Conservation (phyloP, 225 moss, liverwort and hornwort genomes). For the Climacium dendroides region DNA sequence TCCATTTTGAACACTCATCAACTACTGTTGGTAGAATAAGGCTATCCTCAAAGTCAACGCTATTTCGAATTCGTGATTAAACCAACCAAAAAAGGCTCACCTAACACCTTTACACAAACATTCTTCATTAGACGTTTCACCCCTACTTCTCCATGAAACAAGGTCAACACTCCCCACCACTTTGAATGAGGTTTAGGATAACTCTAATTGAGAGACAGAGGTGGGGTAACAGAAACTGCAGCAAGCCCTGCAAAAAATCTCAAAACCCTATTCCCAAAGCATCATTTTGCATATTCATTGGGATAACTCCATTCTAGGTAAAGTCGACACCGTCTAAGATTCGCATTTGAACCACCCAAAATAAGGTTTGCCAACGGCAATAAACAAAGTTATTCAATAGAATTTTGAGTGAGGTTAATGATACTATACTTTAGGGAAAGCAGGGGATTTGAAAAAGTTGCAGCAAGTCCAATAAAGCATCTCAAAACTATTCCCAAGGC, state of each 20-base stretch:
- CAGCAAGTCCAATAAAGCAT: background rate
- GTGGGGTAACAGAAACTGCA: too few species aligned
- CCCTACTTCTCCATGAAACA: background rate
- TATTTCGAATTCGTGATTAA: background rate
- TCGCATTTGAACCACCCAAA: background rate
- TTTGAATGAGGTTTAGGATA: background rate
- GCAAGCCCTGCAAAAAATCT: background rate
- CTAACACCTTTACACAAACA: background rate
- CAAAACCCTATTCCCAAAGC: background rate
- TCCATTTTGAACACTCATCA: background rate
- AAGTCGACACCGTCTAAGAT: background rate
- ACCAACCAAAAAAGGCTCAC: too few species aligned
- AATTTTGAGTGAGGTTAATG: background rate
- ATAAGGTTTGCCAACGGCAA: background rate
- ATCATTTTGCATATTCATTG: background rate
- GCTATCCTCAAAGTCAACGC: background rate
- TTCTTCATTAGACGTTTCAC: background rate
- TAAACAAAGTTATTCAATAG: background rate
- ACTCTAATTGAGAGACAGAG: background rate
- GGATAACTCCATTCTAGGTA: too few species aligned
- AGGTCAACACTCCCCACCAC: background rate
- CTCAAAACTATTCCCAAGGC: background rate
- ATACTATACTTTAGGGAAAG: background rate
- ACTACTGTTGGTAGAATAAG: background rate
- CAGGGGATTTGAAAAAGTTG: constrained; percentile 51